phyloP scores from a whole-genome alignment of 176 grass and related monocot species.

The Zoysia japonica region DNA sequence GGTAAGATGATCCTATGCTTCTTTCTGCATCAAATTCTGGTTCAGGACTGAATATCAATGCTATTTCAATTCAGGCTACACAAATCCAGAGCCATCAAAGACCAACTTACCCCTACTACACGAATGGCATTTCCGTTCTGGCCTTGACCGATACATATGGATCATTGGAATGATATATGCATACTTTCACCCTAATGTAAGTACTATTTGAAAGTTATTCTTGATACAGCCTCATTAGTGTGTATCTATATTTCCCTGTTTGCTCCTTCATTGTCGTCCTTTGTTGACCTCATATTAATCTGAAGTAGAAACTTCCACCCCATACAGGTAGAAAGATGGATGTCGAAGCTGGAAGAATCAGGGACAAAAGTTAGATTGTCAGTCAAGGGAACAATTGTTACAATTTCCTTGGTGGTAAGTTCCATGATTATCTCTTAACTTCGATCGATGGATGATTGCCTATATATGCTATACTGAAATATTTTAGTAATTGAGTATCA shows the following conservation, averaged over 20 bases:
- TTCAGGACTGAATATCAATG: not conserved
- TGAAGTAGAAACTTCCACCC: not conserved
- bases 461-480: not conserved
- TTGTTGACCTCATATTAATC: not conserved
- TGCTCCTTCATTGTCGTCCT: not conserved
- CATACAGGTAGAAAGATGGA: conserved; percentile 53
- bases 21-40: too few species aligned
- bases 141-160: not conserved
- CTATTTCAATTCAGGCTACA: not conserved
- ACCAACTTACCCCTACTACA: not conserved
- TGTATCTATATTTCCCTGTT: not conserved
- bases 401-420: conserved; percentile 49
- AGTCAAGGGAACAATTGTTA: conserved; percentile 46
- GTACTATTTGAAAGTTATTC: not conserved
- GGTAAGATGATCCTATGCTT: conserved; percentile 41
- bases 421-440: not conserved
- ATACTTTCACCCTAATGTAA: not conserved
- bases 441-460: not conserved
- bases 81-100: not conserved
- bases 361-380: conserved; percentile 33
- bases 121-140: not conserved
- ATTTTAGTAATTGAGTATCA: not conserved
- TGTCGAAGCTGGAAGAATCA: conserved; percentile 51
- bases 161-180: not conserved
- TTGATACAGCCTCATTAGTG: not conserved